Conservation (phyloP, 2,329 filamentous ascomycete genomes). For the Arachnomyces sp. region DNA sequence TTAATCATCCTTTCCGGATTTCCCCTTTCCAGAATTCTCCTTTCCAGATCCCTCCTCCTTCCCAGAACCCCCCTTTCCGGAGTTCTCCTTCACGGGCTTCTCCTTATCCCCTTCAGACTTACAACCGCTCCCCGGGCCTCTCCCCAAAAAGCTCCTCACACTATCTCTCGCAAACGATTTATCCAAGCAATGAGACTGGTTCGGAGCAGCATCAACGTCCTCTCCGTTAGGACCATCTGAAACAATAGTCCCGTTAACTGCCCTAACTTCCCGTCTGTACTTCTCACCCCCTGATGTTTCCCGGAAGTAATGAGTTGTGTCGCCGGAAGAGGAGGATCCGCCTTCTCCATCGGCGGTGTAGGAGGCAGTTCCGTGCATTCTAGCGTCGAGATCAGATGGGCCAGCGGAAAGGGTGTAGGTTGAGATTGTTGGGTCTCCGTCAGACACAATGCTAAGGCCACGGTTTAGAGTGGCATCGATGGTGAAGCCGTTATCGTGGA, state of each 20-base stretch:
- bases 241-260: slow-evolving; percentile 21
- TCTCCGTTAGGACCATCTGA: too few species aligned
- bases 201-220: slow-evolving; percentile 4
- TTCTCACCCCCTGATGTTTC: slow-evolving; percentile 15
- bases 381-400: slow-evolving; percentile 18
- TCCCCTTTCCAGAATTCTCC: slow-evolving; percentile 5
- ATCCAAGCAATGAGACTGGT: slow-evolving; percentile 5
- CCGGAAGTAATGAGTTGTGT: slow-evolving; percentile 22
- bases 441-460: slow-evolving; percentile 37
- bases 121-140: slow-evolving; percentile 22
- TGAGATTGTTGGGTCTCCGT: slow-evolving; percentile 43
- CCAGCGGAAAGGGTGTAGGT: slow-evolving; percentile 48
- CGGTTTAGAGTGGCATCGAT: slow-evolving; percentile 42
- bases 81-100: slow-evolving; percentile 5
- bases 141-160: slow-evolving; percentile 27
- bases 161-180: slow-evolving; percentile 14
- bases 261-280: slow-evolving; percentile 18
- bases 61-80: slow-evolving; percentile 6
- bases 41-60: slow-evolving; percentile 4
- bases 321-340: slow-evolving; percentile 20
- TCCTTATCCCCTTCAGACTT: slow-evolving; percentile 5
- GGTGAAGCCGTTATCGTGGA: slow-evolving; percentile 41
- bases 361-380: slow-evolving; percentile 22
- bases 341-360: slow-evolving; percentile 17
- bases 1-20: too few species aligned